These are phyloP conservation scores for Lolium multiflorum DNA, from an alignment of 176 grass and related monocot genomes.

Conservation along the genomic window DNA sequence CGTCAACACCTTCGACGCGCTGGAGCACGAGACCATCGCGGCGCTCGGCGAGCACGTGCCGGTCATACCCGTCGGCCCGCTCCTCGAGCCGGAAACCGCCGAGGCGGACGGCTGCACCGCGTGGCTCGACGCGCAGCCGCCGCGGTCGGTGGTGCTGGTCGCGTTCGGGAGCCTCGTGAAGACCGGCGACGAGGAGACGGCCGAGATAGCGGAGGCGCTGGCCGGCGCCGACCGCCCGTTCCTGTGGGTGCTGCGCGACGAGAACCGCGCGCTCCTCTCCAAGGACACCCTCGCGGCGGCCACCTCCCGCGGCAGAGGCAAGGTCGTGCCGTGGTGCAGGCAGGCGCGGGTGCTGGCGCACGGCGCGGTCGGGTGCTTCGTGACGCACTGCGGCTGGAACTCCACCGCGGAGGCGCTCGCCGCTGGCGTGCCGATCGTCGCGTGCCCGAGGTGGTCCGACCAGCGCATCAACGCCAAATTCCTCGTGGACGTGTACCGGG, in stretches of 20 bases:
- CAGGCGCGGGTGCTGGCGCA: constrained; percentile 52
- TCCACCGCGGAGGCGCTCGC: constrained; percentile 54
- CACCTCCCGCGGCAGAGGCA: background rate
- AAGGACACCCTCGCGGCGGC: constrained; percentile 17
- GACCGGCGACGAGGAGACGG: constrained; percentile 35
- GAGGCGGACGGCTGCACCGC: background rate
- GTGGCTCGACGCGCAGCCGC: constrained; percentile 50
- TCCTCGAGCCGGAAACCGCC: background rate
- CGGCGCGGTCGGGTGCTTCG: constrained; percentile 46
- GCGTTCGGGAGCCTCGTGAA: constrained; percentile 60
- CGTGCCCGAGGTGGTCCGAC: constrained; percentile 47
- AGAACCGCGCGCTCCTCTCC: constrained; percentile 32
- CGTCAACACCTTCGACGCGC: constrained; percentile 64
- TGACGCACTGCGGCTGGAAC: constrained; percentile 81
- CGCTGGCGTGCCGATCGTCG: constrained; percentile 52
- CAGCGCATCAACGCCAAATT: constrained; percentile 44
- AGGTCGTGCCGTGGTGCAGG: constrained; percentile 60
- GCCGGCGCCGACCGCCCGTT: constrained; percentile 42
- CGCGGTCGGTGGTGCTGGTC: constrained; percentile 49
- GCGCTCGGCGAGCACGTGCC: constrained; percentile 3
- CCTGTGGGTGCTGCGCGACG: constrained; percentile 60
- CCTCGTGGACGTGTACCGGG: constrained; percentile 39
- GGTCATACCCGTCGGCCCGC: constrained; percentile 45
- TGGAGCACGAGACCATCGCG: constrained; percentile 48
- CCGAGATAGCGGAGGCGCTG: constrained; percentile 41